Conservation (phyloP, 2,329 filamentous ascomycete genomes). For the Stagonosporopsis chrysanthemi region DNA sequence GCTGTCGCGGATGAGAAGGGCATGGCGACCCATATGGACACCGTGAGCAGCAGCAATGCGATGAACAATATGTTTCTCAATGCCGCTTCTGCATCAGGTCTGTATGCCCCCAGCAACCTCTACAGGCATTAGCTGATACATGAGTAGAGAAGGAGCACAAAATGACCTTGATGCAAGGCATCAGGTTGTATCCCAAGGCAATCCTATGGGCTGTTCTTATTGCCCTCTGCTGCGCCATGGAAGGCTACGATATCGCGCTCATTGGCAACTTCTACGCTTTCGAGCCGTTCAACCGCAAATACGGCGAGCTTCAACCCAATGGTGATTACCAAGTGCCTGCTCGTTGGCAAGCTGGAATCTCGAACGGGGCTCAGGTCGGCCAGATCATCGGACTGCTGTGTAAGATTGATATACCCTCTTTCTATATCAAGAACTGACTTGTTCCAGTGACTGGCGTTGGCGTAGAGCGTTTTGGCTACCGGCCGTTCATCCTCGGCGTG, state of each 20-base stretch:
- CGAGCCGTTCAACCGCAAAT: conserved; percentile 51
- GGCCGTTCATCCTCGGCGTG: conserved; percentile 24
- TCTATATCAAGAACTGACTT: not conserved
- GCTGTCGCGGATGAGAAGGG: not conserved
- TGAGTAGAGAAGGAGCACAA: conserved; percentile 2
- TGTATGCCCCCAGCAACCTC: not conserved
- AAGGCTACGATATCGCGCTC: conserved; percentile 81
- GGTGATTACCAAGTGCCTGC: conserved; percentile 49
- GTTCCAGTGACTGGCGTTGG: conserved; percentile 46
- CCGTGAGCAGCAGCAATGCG: conserved; percentile 1
- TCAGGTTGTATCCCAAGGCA: conserved; percentile 82
- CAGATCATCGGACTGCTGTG: conserved; percentile 49
- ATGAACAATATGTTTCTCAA: conserved; percentile 1
- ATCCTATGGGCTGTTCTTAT: conserved; percentile 81
- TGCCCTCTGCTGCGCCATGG: conserved; percentile 85
- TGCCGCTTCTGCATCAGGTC: conserved; percentile 2
- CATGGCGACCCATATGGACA: not conserved
- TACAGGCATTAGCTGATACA: not conserved
- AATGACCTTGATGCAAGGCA: conserved; percentile 66
- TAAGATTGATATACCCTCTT: not conserved
- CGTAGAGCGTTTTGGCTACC: conserved; percentile 48
- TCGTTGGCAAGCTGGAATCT: conserved; percentile 52
- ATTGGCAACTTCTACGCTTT: conserved; percentile 74
- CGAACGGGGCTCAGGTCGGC: conserved; percentile 51
- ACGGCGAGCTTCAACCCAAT: conserved; percentile 41